Evolutionary conservation across 2,329 filamentous ascomycete genomes (phyloP).

Genomic region (Xylaria sp.): DNA sequence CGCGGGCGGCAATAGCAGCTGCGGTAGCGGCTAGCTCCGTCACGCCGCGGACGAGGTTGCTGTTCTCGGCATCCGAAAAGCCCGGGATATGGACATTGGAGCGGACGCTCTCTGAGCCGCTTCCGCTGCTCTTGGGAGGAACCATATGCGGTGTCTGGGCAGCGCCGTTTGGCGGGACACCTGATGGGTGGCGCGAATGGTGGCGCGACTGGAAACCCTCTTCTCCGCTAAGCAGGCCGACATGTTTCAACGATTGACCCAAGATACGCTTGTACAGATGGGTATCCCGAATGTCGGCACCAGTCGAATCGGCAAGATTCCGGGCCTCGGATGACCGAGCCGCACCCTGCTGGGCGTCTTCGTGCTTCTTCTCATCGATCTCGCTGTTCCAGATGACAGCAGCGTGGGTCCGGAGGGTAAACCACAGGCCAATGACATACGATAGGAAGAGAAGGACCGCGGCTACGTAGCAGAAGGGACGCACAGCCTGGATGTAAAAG

Average conservation of each 20-base stretch:
- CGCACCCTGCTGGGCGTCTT: constrained; percentile 46
- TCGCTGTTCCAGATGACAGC: constrained; percentile 96
- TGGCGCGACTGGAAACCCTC: constrained; percentile 40
- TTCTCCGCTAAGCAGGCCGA: constrained; percentile 65
- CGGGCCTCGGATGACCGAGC: constrained; percentile 41
- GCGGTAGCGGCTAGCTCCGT: constrained; percentile 93
- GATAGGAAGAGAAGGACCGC: constrained; percentile 86
- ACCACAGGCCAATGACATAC: constrained; percentile 91
- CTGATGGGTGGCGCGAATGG: constrained; percentile 35
- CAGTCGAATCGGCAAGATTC: constrained; percentile 50
- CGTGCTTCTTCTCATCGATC: constrained; percentile 72
- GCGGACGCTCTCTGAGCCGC: constrained; percentile 44
- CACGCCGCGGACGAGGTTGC: constrained; percentile 79
- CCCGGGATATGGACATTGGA: constrained; percentile 63
- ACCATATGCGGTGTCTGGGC: constrained; percentile 70
- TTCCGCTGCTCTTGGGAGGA: constrained; percentile 64
- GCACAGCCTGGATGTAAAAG: constrained; percentile 89
- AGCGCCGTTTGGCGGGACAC: constrained; percentile 45
- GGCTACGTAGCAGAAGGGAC: constrained; percentile 90
- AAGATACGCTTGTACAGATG: constrained; percentile 92
- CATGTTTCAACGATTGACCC: constrained; percentile 84
- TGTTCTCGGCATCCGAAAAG: constrained; percentile 81
- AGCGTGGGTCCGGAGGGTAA: constrained; percentile 92
- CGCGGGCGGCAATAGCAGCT: constrained; percentile 81
- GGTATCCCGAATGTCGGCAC: constrained; percentile 78